phyloP scores from a whole-genome alignment of 768 basidiomycete genomes.

The Cystofilobasidium bisporidii region DNA sequence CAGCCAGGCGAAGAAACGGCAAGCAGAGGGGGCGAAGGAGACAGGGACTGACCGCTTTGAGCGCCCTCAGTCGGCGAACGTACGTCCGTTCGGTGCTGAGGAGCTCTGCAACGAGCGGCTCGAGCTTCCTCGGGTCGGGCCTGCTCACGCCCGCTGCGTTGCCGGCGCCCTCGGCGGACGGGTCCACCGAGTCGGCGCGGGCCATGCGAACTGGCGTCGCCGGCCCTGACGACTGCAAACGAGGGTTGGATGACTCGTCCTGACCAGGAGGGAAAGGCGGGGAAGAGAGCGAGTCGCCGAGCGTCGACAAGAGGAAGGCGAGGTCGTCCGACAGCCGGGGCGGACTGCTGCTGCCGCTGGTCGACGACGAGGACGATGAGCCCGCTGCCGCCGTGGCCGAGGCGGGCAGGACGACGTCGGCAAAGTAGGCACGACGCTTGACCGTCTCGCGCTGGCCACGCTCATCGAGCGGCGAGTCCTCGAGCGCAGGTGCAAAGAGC shows the following conservation, averaged over 20 bases:
- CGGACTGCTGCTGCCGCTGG: too few relatives aligned
- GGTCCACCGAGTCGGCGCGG: neutral
- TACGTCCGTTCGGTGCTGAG: conserved; percentile 83
- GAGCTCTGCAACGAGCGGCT: conserved; percentile 72
- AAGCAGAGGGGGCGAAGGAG: neutral
- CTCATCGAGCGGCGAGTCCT: neutral
- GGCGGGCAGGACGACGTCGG: neutral
- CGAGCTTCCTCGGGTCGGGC: conserved; percentile 54
- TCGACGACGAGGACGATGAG: too few relatives aligned
- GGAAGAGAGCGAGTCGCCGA: neutral
- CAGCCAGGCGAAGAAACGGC: neutral
- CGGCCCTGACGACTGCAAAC: neutral
- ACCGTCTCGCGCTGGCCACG: neutral
- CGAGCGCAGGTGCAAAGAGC: neutral
- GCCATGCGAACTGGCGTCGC: neutral
- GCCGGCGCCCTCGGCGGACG: neutral
- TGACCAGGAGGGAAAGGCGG: neutral
- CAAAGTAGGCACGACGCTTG: neutral
- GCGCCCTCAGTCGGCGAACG: conserved; percentile 65
- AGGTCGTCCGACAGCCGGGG: neutral
- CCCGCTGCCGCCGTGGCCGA: too few relatives aligned
- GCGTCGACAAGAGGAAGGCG: neutral
- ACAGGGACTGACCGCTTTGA: conserved; percentile 51
- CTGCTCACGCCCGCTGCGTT: conserved; percentile 39
- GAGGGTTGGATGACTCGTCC: neutral